Evolutionary conservation across 2,329 filamentous ascomycete genomes (phyloP).

Genomic region (Epicoccum nigrum): DNA sequence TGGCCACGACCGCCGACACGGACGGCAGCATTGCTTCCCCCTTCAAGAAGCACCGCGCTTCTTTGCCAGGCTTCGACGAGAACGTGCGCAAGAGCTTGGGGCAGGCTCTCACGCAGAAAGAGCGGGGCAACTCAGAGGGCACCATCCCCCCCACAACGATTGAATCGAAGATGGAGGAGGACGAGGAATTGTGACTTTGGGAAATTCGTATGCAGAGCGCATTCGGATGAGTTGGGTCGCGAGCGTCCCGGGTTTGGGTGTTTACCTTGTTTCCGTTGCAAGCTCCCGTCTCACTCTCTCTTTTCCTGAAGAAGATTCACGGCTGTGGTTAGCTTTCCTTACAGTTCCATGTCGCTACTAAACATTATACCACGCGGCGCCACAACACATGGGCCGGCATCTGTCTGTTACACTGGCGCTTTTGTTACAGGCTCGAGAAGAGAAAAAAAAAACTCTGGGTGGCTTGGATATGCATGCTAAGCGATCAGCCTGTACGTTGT

Average conservation of each 20-base stretch:
- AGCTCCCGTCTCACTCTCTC: neutral
- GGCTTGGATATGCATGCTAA: conserved; percentile 8
- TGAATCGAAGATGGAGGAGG: conserved; percentile 49
- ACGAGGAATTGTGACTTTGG: conserved; percentile 53
- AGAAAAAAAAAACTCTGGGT: too few relatives aligned
- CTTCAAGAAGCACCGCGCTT: conserved; percentile 76
- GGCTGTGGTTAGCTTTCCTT: neutral
- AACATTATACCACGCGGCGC: conserved; percentile 21
- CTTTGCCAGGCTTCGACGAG: conserved; percentile 58
- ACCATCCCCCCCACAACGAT: conserved; percentile 29
- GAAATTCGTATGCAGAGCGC: conserved; percentile 32
- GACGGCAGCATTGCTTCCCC: conserved; percentile 69
- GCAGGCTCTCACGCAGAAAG: conserved; percentile 41
- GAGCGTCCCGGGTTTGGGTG: neutral
- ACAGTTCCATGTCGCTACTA: neutral
- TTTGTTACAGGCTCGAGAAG: conserved; percentile 6
- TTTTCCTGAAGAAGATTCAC: neutral
- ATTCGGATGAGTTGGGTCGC: conserved; percentile 19
- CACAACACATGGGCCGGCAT: conserved; percentile 13
- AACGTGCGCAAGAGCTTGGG: conserved; percentile 48
- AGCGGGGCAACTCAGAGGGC: conserved; percentile 42
- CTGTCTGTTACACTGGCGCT: conserved; percentile 14
- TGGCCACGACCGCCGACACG: conserved; percentile 35
- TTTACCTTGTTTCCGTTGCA: neutral
- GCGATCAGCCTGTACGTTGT: conserved; percentile 10